phyloP scores from a whole-genome alignment of 768 basidiomycete genomes.

The Lactarius sanguifluus region DNA sequence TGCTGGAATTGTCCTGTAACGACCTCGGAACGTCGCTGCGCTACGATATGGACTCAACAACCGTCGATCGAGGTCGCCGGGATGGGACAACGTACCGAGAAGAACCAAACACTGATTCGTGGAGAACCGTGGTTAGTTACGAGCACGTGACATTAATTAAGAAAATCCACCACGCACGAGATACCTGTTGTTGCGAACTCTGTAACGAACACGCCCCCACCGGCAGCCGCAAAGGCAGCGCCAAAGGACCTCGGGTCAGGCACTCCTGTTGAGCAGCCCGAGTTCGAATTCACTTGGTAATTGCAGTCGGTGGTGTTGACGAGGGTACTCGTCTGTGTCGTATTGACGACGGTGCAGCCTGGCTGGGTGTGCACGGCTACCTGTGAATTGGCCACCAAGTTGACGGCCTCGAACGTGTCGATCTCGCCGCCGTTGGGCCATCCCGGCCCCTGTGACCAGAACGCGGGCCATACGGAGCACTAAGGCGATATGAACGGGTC shows the following conservation, averaged over 20 bases:
- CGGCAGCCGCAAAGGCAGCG: conserved; percentile 57
- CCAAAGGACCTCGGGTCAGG: conserved; percentile 60
- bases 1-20: conserved; percentile 49
- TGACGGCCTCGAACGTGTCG: conserved; percentile 83
- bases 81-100: conserved; percentile 42
- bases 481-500: conserved; percentile 30
- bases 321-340: conserved; percentile 51
- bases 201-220: conserved; percentile 76
- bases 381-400: conserved; percentile 61
- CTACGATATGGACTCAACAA: conserved; percentile 21
- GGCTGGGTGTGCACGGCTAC: conserved; percentile 72
- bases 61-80: conserved; percentile 7
- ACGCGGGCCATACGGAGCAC: conserved; percentile 75
- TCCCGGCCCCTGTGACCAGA: conserved; percentile 52
- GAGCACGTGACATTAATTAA: neutral
- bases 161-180: conserved; percentile 45
- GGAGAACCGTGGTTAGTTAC: neutral
- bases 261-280: conserved; percentile 65
- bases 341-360: conserved; percentile 53
- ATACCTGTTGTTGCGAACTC: conserved; percentile 67
- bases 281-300: conserved; percentile 52
- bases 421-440: conserved; percentile 65
- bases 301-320: conserved; percentile 62
- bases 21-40: conserved; percentile 49
- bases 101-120: conserved; percentile 60